Conservation (phyloP, 2,329 filamentous ascomycete genomes). For the Cladophialophora chaetospira region DNA sequence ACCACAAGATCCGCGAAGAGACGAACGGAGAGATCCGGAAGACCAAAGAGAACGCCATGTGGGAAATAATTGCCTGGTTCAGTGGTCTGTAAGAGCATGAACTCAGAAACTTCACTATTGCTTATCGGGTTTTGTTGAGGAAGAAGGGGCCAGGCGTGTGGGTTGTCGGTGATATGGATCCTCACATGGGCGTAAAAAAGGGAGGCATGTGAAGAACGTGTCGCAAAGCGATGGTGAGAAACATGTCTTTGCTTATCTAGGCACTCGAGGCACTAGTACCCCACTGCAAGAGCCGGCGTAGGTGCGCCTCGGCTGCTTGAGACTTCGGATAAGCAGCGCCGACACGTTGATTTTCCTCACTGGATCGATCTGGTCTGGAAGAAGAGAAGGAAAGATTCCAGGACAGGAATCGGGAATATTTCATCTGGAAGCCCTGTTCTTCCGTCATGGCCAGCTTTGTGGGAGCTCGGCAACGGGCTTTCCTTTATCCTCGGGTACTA, state of each 20-base stretch:
- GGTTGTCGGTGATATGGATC: background rate
- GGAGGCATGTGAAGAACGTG: conserved; percentile 6
- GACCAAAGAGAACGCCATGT: background rate
- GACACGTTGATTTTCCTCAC: background rate
- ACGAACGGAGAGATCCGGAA: background rate
- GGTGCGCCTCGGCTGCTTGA: background rate
- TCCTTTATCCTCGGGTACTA: no score
- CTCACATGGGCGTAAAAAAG: background rate
- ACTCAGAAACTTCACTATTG: background rate
- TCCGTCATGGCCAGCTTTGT: no score
- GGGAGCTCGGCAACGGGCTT: no score
- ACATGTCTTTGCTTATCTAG: background rate
- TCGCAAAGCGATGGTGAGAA: no score
- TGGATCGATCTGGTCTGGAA: background rate
- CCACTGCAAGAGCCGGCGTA: no score
- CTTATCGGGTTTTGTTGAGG: conserved; percentile 11
- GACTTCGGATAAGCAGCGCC: background rate
- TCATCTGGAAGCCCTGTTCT: no score
- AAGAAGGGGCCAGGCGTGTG: background rate
- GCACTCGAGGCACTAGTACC: background rate
- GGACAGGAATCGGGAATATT: no score
- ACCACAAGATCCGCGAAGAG: conserved; percentile 2
- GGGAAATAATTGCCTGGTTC: background rate
- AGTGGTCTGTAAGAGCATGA: background rate
- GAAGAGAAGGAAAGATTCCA: background rate